Evolutionary conservation across 2,329 filamentous ascomycete genomes (phyloP), one percentile per base, ranked within the genome.

Genomic region (Tympanopsis confertula): DNA sequence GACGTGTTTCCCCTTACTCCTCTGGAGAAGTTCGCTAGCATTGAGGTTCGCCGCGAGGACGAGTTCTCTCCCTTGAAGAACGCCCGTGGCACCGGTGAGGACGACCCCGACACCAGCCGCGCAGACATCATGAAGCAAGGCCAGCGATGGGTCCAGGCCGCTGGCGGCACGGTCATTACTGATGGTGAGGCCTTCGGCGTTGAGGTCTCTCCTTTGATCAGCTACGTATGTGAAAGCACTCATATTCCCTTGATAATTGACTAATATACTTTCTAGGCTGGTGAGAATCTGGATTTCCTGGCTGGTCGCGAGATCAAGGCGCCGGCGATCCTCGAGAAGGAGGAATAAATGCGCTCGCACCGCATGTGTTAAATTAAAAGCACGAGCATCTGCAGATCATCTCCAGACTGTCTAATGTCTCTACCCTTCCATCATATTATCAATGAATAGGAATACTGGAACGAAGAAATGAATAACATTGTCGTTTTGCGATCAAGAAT

Each of bases 51-150:
- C 60, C 86, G 91, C 43, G 88, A 95, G 66, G 91, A 98, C 49
- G 91, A 98, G 64, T 98, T 98, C 67, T 95, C 87, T 19, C 91
- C 91, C 4, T 68, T 98, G 47, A 98, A 98, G 78, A 98, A 98
- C 55, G 74, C 70, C 22, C 72, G 69, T 44, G 86, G 87, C 39
- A 87, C 85, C 29, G 86, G 85, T 20, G 84, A 94, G 63, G 91
- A 98, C 55, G 86, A 95, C 58, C 84, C 86, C 10, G 87, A 94
- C 48, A 98, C 91, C 37, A 94, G 87, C 69, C 86, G 81, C 63
- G 70, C 68, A 46, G 86, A 96, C 56, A 93, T 96, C 55, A 82
- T 94, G 78, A 66, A 70, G 35, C 91, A 96, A 63, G 91, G 91
- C 33, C 77, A 78, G 61, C 79, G 84, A 50, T 98, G 91, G 88